phyloP scores from a whole-genome alignment of 805 yeast genomes.

The Sungouiella thailandica region DNA sequence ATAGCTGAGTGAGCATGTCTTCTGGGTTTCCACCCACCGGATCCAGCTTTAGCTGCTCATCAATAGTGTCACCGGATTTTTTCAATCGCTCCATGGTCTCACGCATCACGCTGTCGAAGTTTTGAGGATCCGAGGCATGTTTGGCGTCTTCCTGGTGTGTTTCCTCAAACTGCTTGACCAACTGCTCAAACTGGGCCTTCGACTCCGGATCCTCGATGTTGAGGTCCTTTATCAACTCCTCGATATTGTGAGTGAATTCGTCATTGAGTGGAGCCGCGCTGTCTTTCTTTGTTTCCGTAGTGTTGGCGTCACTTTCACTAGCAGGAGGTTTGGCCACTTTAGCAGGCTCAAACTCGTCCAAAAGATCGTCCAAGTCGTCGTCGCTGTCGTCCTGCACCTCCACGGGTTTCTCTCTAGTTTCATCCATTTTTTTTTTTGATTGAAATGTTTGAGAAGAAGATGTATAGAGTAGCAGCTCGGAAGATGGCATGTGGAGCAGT shows the following conservation, averaged over 20 bases:
- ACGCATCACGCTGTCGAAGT: slow-evolving; percentile 71
- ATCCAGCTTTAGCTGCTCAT: slow-evolving; percentile 49
- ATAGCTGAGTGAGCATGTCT: slow-evolving; percentile 61
- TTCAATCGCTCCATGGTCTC: slow-evolving; percentile 77
- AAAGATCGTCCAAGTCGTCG: slow-evolving; percentile 75
- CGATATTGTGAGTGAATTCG: slow-evolving; percentile 29
- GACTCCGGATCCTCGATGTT: slow-evolving; percentile 50
- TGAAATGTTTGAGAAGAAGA: no score
- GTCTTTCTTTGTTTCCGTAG: slow-evolving; percentile 8
- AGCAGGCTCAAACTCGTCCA: slow-evolving; percentile 81
- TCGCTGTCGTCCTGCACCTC: slow-evolving; percentile 27
- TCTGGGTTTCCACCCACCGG: slow-evolving; percentile 33
- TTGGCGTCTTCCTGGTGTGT: slow-evolving; percentile 30
- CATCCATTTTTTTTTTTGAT: no score
- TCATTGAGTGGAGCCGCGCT: slow-evolving; percentile 22
- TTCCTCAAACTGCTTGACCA: slow-evolving; percentile 39
- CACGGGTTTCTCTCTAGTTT: no score
- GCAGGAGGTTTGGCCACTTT: slow-evolving; percentile 61
- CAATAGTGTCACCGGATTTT: slow-evolving; percentile 68
- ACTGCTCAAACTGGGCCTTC: slow-evolving; percentile 44
- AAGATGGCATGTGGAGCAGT: no score
- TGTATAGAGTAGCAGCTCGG: no score
- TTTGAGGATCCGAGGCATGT: slow-evolving; percentile 26
- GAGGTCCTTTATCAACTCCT: slow-evolving; percentile 44
- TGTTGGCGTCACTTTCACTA: slow-evolving; percentile 17